Evolutionary conservation across 2,329 filamentous ascomycete species (phyloP).

Genomic region (Colletotrichum salicis): DNA sequence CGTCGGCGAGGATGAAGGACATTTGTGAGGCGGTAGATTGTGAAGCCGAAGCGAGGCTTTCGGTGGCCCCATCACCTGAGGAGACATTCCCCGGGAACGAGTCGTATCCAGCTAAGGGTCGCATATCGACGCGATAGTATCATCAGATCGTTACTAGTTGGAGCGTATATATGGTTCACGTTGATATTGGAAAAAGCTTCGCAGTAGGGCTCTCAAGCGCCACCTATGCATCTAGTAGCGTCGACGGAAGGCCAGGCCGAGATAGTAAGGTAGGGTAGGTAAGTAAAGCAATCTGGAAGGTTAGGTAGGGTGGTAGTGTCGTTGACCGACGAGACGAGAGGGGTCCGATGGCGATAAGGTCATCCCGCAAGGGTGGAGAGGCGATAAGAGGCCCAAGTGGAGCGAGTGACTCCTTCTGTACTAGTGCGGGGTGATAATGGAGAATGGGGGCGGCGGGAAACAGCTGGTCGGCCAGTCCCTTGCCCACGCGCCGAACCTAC

Average conservation of each 20-base stretch:
- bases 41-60: slow-evolving; percentile 17
- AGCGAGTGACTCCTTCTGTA: slow-evolving; percentile 8
- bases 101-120: slow-evolving; percentile 58
- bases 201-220: neutral
- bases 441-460: neutral
- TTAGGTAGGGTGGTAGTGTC: neutral
- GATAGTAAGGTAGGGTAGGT: neutral
- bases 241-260: neutral
- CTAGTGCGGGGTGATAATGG: slow-evolving; percentile 18
- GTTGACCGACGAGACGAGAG: neutral
- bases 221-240: neutral
- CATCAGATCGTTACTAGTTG: slow-evolving; percentile 14
- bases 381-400: slow-evolving; percentile 18
- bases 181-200: neutral
- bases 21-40: slow-evolving; percentile 54
- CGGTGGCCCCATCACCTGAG: slow-evolving; percentile 19
- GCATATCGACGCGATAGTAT: slow-evolving; percentile 47
- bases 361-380: neutral
- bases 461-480: neutral
- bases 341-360: slow-evolving; percentile 7
- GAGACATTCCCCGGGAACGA: slow-evolving; percentile 43
- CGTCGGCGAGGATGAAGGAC: slow-evolving; percentile 63
- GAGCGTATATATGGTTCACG: neutral
- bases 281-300: neutral
- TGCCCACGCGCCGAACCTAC: neutral